A percentile compares a stretch with the other conserved stretches of the same genome.
Conservation (phyloP, 495 filamentous ascomycete species). For the Geoglossum glabrum region DNA sequence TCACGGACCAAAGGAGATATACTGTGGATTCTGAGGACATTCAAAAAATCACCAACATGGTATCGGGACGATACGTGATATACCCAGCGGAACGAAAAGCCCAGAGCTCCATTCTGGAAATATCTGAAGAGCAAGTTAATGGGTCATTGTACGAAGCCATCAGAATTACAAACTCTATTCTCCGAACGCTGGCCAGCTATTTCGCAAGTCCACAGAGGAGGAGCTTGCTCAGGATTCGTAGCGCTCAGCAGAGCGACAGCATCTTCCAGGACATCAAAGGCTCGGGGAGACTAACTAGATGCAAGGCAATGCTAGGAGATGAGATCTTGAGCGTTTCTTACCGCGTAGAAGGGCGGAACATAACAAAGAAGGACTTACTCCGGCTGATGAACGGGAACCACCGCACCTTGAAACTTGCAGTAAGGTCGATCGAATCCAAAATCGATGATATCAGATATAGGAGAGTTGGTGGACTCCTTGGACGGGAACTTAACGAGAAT, state of each 20-base stretch:
- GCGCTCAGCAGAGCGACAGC: not conserved
- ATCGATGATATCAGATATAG: not conserved
- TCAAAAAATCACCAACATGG: not conserved
- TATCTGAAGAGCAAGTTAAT: not conserved
- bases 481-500: not conserved
- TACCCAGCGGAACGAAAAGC: not conserved
- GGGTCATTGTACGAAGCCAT: not conserved
- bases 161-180: not conserved
- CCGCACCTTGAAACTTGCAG: not conserved
- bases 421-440: too few species aligned
- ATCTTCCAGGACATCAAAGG: conserved; percentile 7
- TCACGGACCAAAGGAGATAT: not conserved
- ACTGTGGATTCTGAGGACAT: not conserved
- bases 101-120: not conserved
- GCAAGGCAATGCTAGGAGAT: conserved; percentile 11
- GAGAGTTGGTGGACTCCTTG: not conserved
- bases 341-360: conserved; percentile 19
- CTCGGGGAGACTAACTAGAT: conserved; percentile 12
- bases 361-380: conserved; percentile 13
- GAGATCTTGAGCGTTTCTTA: conserved; percentile 15
- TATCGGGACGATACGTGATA: not conserved
- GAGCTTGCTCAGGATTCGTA: not conserved
- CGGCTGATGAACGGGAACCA: conserved; percentile 13
- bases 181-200: not conserved
- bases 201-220: not conserved